Conservation (phyloP, 495 filamentous ascomycete genomes). For the Aspergillus bridgeri region DNA sequence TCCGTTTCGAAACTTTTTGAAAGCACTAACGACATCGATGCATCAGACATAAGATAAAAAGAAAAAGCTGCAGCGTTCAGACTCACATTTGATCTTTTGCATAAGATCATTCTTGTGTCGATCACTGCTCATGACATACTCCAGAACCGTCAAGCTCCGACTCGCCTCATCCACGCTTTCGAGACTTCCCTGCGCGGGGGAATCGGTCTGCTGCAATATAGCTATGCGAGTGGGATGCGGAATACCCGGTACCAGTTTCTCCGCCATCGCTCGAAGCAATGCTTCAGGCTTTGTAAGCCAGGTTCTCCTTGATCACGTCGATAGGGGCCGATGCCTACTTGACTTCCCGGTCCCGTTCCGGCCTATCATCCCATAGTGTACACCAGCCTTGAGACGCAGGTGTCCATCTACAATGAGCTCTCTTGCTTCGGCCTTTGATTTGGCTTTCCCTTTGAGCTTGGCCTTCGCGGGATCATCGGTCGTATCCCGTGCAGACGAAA, state of each 20-base stretch:
- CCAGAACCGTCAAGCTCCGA: constrained; percentile 49
- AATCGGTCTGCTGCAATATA: constrained; percentile 67
- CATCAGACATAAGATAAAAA: neutral
- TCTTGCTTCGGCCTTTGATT: constrained; percentile 48
- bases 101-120: constrained; percentile 55
- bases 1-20: constrained; percentile 43
- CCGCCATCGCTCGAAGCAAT: constrained; percentile 67
- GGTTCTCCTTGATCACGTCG: neutral
- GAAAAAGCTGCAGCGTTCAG: neutral
- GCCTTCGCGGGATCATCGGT: constrained; percentile 29
- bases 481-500: constrained; percentile 36
- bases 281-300: constrained; percentile 36
- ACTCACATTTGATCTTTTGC: constrained; percentile 54
- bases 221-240: constrained; percentile 63
- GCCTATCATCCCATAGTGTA: constrained; percentile 70
- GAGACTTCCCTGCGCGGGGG: constrained; percentile 20
- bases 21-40: constrained; percentile 25
- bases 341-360: constrained; percentile 80
- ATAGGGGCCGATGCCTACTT: constrained; percentile 45
- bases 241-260: constrained; percentile 77
- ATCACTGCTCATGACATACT: constrained; percentile 66
- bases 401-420: constrained; percentile 69
- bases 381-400: constrained; percentile 64
- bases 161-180: constrained; percentile 10
- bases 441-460: constrained; percentile 51